phyloP scores from a whole-genome alignment of 768 basidiomycete species.

The Albatrellus ellisii region DNA sequence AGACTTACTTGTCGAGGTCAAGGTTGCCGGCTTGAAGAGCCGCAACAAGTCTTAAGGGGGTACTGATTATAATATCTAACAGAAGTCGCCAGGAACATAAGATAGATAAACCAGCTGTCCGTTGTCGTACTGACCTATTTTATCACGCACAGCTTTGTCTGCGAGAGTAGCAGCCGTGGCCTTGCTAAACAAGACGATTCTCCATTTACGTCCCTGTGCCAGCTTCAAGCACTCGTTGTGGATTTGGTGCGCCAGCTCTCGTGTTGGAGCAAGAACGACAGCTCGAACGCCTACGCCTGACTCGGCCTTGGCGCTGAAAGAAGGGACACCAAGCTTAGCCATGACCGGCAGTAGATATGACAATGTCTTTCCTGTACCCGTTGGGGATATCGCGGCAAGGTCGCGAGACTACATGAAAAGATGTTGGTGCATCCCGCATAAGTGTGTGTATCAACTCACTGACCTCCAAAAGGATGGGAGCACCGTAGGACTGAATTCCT shows the following conservation, averaged over 20 bases:
- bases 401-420: conserved; percentile 53
- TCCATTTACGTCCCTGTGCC: conserved; percentile 74
- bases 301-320: conserved; percentile 31
- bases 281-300: conserved; percentile 55
- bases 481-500: conserved; percentile 67
- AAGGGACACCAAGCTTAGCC: conserved; percentile 39
- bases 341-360: conserved; percentile 84
- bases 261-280: conserved; percentile 79
- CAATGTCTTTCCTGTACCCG: conserved; percentile 94
- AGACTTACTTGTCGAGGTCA: conserved; percentile 57
- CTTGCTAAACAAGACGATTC: conserved; percentile 73
- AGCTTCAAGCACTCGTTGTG: conserved; percentile 81
- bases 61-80: conserved; percentile 82
- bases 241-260: conserved; percentile 94
- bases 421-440: neutral
- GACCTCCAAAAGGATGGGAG: conserved; percentile 73
- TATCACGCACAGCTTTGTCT: conserved; percentile 59
- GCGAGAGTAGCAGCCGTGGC: conserved; percentile 75
- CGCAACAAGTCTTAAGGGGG: conserved; percentile 79
- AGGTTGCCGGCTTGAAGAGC: conserved; percentile 58
- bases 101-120: neutral
- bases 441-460: conserved; percentile 12
- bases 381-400: conserved; percentile 89
- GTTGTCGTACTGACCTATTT: conserved; percentile 48
- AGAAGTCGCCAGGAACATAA: conserved; percentile 3